These are phyloP conservation scores for Lactifluus echinatus DNA, from an alignment of 768 basidiomycete species.

Conservation along the genomic window DNA sequence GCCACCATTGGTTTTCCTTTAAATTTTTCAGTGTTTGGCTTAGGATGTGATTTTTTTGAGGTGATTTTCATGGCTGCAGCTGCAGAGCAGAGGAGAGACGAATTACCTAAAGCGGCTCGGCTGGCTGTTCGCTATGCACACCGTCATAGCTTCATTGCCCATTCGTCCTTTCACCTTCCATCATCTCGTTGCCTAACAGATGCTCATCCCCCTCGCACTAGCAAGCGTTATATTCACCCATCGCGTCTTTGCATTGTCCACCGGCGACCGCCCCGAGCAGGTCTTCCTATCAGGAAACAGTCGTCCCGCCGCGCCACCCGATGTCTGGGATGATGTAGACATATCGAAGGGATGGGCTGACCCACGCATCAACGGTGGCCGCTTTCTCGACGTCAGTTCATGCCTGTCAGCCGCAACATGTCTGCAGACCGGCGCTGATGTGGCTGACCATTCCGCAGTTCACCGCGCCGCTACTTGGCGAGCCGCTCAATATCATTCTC, in stretches of 20 bases:
- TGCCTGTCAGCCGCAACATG: not conserved
- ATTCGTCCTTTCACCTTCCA: not conserved
- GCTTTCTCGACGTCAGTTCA: conserved; percentile 60
- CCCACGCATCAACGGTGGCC: conserved; percentile 65
- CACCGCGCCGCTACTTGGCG: conserved; percentile 56
- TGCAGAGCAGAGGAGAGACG: no score
- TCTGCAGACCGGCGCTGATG: not conserved
- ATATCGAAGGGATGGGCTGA: conserved; percentile 45
- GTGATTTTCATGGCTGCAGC: no score
- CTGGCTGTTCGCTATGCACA: not conserved
- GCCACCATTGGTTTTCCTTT: not conserved
- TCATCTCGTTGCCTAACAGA: not conserved
- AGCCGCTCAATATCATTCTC: conserved; percentile 80
- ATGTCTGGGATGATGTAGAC: conserved; percentile 14
- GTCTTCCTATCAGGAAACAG: not conserved
- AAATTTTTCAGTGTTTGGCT: not conserved
- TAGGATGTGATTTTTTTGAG: not conserved
- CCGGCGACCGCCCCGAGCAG: not conserved
- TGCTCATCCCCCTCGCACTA: not conserved
- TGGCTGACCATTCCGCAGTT: conserved; percentile 37
- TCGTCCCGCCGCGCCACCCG: not conserved
- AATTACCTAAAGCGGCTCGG: no score
- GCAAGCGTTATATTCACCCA: not conserved
- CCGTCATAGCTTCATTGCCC: no score
- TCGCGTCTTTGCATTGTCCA: not conserved